Evolutionary conservation across 441 rosid genomes (phyloP), one percentile per base, ranked within the genome.

Genomic region (Mallotus repandus): DNA sequence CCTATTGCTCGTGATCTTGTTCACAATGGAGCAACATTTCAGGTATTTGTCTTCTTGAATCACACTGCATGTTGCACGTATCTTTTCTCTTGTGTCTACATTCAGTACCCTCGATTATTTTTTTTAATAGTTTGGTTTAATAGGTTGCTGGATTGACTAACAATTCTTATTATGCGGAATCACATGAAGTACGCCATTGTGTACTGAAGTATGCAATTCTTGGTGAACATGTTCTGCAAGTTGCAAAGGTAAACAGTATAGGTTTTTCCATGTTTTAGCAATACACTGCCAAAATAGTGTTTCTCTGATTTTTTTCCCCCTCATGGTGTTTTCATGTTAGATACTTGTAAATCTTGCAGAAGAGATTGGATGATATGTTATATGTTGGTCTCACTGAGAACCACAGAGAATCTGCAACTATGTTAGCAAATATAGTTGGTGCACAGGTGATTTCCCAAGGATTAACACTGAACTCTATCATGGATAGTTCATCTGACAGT

Each of bases 101-200:
- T 52, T 46, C 25, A 10, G 29, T 57, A 18, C 56, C 45, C 16
- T 52, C 32, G 4, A 6, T 38, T 15, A 12, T 32, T 13, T 32
- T 48, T n/a, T 22, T 6, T 18, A 57, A 59, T 66, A 52, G 45
- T 54, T 78, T 73, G 71, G 69, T 21, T 81, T 70, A 66, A 80
- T 87, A 96, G 99, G 85, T 96, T 84, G 93, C 94, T 77, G 98
- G 99, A 55, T 83, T 96, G 86, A 96, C 99, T 50, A 96, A 96
- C 85, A 93, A 93, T 78, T 96, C 99, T 52, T 83, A 78, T 79
- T 82, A 80, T 82, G 71, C 80, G 75, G 93, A 88, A 79, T 80
- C 97, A 61, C 97, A 93, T 76, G 90, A 89, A 74, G 89, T 96
- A 70, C 96, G 97, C 69, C 96, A 83, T 76, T 96, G 99, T 77